Conservation (phyloP, 257 asterid species). For the Vinca minor region DNA sequence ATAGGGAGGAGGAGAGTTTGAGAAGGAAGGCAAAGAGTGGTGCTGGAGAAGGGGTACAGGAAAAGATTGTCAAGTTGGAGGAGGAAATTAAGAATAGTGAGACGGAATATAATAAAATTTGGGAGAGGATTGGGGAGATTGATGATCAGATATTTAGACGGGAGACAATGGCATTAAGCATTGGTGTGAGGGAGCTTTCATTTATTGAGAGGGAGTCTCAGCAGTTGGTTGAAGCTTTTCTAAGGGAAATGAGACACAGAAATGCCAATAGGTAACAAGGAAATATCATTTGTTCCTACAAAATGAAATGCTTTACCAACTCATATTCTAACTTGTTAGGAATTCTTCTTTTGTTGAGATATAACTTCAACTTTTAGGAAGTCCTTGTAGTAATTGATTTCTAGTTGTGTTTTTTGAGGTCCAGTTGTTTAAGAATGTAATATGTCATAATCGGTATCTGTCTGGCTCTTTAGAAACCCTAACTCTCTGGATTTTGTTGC, state of each 20-base stretch:
- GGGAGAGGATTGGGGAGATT: slow-evolving; percentile 64
- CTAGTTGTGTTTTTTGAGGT: background rate
- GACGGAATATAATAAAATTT: slow-evolving; percentile 36
- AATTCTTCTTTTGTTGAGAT: background rate
- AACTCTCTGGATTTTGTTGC: background rate
- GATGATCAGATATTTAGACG: slow-evolving; percentile 56
- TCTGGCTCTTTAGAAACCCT: background rate
- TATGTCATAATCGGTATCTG: background rate
- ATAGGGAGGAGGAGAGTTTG: slow-evolving; percentile 41
- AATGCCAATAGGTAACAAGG: slow-evolving; percentile 37
- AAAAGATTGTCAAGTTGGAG: slow-evolving; percentile 35
- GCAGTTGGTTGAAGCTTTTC: slow-evolving; percentile 47
- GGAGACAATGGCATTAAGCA: slow-evolving; percentile 64
- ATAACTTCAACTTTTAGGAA: slow-evolving; percentile 4
- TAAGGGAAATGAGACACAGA: slow-evolving; percentile 36
- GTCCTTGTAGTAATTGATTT: slow-evolving; percentile 1
- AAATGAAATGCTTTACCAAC: background rate
- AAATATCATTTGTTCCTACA: background rate
- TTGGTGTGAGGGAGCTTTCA: slow-evolving; percentile 82
- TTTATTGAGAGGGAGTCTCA: slow-evolving; percentile 78
- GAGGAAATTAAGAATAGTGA: slow-evolving; percentile 42
- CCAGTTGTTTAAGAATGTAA: background rate
- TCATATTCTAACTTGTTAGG: background rate
- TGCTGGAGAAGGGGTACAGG: slow-evolving; percentile 20
- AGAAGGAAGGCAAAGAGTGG: slow-evolving; percentile 34